Evolutionary conservation across 164 flowering plant genomes (phyloP).

Genomic region (Umbilicus rupestris): DNA sequence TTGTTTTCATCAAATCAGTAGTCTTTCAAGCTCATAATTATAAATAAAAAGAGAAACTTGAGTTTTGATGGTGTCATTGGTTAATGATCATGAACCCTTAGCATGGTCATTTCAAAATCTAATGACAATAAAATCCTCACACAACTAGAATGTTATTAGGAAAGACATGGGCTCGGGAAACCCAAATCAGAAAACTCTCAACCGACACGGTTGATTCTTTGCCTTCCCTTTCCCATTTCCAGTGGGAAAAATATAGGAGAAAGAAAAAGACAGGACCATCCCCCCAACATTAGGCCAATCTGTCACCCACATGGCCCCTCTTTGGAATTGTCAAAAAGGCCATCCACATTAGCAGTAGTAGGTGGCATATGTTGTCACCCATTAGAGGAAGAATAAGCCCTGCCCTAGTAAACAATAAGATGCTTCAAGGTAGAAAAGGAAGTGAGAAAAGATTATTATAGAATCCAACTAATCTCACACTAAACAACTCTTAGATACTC

Average conservation of each 20-base stretch:
- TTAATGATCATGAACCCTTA: no score
- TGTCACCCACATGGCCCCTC: constrained; percentile 8
- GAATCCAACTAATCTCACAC: neutral
- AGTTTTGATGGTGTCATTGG: no score
- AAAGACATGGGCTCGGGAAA: no score
- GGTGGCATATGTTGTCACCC: constrained; percentile 8
- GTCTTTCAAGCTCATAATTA: no score
- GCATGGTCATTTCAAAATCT: no score
- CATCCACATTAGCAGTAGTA: neutral
- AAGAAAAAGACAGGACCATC: neutral
- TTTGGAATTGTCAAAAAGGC: neutral
- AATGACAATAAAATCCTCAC: no score
- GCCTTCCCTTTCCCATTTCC: neutral
- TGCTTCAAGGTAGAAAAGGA: neutral
- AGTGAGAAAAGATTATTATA: neutral
- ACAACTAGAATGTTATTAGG: no score
- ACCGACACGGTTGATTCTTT: neutral
- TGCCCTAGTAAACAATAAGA: no score
- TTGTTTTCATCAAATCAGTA: no score
- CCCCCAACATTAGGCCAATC: neutral
- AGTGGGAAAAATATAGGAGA: neutral
- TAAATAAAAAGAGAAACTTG: no score
- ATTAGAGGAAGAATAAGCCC: neutral
- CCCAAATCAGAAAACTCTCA: neutral
- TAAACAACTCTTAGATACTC: neutral